These are phyloP conservation scores for Fusarium vanettenii DNA, from an alignment of 2,329 filamentous ascomycete genomes.

Conservation along the genomic window DNA sequence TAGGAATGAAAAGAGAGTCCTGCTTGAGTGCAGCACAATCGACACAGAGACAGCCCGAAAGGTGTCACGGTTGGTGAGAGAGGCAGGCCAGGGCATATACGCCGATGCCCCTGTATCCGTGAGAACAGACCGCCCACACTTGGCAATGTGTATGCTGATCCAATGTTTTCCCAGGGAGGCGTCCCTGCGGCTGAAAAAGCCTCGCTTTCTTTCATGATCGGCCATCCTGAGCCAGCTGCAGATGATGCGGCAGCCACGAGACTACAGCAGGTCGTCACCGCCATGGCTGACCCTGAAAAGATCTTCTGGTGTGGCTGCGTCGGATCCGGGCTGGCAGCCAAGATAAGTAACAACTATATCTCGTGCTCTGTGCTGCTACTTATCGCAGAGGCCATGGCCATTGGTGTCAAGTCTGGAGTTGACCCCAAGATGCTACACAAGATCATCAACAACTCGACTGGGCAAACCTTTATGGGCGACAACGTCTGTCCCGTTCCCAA, in stretches of 20 bases:
- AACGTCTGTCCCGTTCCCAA: constrained; percentile 10
- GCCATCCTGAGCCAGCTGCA: not conserved
- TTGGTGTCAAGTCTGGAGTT: constrained; percentile 10
- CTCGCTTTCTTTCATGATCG: constrained; percentile 7
- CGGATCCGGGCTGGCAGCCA: constrained; percentile 10
- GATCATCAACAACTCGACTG: constrained; percentile 21
- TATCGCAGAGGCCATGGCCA: constrained; percentile 14
- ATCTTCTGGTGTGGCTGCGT: constrained; percentile 11
- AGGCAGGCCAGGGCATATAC: no score
- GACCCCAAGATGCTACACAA: constrained; percentile 9
- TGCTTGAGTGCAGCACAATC: no score
- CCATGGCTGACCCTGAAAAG: constrained; percentile 8
- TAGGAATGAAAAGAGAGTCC: no score
- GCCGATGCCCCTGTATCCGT: no score
- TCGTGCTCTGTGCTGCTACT: constrained; percentile 1
- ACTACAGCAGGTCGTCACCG: no score
- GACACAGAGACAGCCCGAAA: no score
- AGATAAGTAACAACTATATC: constrained; percentile 24
- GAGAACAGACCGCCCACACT: no score
- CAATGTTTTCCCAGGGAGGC: no score
- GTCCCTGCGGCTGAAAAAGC: no score
- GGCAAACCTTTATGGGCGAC: constrained; percentile 16
- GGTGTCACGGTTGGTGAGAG: no score
- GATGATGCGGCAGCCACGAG: not conserved
- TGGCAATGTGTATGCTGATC: no score